Conservation (phyloP, 352 stramenopile genomes). For the Pythium sp. region DNA sequence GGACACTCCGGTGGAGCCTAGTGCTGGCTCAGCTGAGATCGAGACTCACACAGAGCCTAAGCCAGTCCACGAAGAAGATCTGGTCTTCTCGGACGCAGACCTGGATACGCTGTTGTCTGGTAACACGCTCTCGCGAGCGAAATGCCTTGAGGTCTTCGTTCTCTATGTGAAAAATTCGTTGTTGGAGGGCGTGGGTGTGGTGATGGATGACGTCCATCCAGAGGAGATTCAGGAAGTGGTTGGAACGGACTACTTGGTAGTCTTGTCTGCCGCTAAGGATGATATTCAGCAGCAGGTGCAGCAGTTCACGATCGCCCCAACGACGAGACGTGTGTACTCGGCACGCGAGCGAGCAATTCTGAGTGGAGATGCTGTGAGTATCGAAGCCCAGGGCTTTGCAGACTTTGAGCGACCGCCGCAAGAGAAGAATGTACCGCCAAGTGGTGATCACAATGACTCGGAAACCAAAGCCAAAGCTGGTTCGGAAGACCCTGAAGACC, state of each 20-base stretch:
- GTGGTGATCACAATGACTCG: not conserved
- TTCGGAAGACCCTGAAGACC: slow-evolving; percentile 11
- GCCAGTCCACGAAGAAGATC: slow-evolving; percentile 20
- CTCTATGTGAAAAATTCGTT: slow-evolving; percentile 36
- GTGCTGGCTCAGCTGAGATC: not conserved
- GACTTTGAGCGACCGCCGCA: slow-evolving; percentile 18
- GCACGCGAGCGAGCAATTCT: slow-evolving; percentile 47
- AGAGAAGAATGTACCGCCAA: not conserved
- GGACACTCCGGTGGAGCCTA: not conserved
- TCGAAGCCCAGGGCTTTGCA: slow-evolving; percentile 29
- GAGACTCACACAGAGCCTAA: not conserved
- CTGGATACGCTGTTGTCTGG: slow-evolving; percentile 36
- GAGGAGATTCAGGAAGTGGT: slow-evolving; percentile 31
- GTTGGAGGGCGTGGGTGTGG: slow-evolving; percentile 51
- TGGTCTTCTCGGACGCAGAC: slow-evolving; percentile 38
- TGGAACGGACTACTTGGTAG: slow-evolving; percentile 52
- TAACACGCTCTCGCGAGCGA: slow-evolving; percentile 21
- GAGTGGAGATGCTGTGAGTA: slow-evolving; percentile 6
- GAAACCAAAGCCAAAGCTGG: slow-evolving; percentile 8
- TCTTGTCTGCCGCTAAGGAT: slow-evolving; percentile 36
- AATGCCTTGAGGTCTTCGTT: slow-evolving; percentile 35
- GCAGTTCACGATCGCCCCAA: slow-evolving; percentile 36
- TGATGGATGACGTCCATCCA: slow-evolving; percentile 65
- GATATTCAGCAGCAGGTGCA: slow-evolving; percentile 35
- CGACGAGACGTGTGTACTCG: slow-evolving; percentile 49